Evolutionary conservation across 78 protist species (phyloP), one percentile per base, ranked within the genome.

Genomic region (Creolimax fragrantissima): DNA sequence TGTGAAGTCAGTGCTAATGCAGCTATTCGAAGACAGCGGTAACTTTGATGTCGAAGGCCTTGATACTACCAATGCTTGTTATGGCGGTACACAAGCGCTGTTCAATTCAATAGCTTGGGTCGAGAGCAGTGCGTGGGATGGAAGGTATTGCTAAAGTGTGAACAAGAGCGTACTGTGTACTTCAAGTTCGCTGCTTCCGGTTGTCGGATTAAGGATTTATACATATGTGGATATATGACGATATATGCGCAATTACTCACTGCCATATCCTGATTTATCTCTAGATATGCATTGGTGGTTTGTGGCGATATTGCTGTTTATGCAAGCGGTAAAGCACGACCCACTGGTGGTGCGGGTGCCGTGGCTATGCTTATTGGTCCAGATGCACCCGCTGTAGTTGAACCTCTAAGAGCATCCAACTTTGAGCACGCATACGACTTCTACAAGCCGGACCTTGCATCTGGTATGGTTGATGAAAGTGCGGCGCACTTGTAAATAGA

Each of bases 361-460:
- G 98, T 98, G 45, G 99, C 99, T 3, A 97, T 98, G 98, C 96
- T 98, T 43, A 90, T 98, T 36, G 98, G 98, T 3, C 98, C 98
- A 36, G 85, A 98, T 44, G 99, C 99, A 2, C 99, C 99, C n/a
- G 44, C 96, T 2, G 96, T 93, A 2, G 24, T 98, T 35, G 83
- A 81, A 3, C 92, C 94, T 92, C 45, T 5, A 74, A 96, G 98
- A 66, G 95, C 94, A 43, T 81, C 93, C 66, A 96, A 95, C 94
- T 90, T 95, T 90, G 97, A 94, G 89, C 94, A 98, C 91, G 97
- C 88, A 36, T 98, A 94, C 88, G 99, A 98, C 90, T 98, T 98
- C 74, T 97, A 96, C 96, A 98, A 98, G 95, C 99, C 99, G 17
- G 85, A 95, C 44, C 37, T 96, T 41, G 83, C 91, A 47, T 58